phyloP scores from a whole-genome alignment of 2,329 filamentous ascomycete genomes.

The Raffaelea albimanens region DNA sequence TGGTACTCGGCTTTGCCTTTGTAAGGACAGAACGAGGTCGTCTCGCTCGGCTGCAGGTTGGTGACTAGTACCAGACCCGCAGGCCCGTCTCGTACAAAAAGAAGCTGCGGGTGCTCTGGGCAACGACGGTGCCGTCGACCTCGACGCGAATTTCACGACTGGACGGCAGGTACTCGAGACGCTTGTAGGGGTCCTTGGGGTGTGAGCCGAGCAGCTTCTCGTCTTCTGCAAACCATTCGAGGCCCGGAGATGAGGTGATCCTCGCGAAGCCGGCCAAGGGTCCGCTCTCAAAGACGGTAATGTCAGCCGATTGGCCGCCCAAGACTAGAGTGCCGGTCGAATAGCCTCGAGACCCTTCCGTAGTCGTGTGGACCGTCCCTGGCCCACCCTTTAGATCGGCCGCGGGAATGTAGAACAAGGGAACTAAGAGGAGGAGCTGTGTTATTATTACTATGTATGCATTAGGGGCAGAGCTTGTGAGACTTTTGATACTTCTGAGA shows the following conservation, averaged over 20 bases:
- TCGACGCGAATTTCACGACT: constrained; percentile 41
- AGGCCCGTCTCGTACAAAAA: constrained; percentile 54
- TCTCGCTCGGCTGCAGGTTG: constrained; percentile 41
- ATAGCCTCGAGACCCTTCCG: neutral
- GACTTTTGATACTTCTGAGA: too few relatives aligned
- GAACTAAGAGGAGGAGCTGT: too few relatives aligned
- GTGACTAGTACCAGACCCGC: constrained; percentile 49
- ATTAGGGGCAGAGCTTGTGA: too few relatives aligned
- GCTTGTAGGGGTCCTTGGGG: constrained; percentile 58
- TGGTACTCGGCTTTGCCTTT: constrained; percentile 59
- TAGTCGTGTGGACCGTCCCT: neutral
- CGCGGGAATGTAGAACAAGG: neutral
- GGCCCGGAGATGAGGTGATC: neutral
- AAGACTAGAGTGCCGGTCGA: neutral
- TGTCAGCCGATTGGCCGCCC: neutral
- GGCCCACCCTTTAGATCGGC: neutral
- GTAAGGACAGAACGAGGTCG: constrained; percentile 53
- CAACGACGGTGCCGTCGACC: constrained; percentile 35
- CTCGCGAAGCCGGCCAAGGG: neutral
- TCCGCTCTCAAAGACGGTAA: neutral
- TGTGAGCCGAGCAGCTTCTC: constrained; percentile 31
- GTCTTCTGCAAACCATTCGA: constrained; percentile 29
- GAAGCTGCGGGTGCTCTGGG: constrained; percentile 33
- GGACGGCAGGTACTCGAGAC: constrained; percentile 51
- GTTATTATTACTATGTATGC: too few relatives aligned